Evolutionary conservation across 208 protist species (phyloP).

Genomic region (Leishmania aethiopica): DNA sequence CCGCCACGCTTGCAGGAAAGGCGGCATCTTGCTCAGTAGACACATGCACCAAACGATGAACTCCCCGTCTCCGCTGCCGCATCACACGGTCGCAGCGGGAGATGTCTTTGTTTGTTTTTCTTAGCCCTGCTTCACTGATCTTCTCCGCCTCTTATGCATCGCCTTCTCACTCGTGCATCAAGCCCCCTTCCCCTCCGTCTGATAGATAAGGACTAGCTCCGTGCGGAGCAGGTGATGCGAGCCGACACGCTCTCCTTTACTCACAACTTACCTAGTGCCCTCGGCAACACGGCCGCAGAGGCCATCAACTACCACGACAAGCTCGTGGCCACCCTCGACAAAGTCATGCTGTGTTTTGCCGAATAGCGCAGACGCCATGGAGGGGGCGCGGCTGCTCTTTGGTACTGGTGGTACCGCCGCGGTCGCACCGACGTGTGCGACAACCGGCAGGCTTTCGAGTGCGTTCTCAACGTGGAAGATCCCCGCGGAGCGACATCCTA

Average conservation of each 20-base stretch:
- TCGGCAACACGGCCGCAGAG: conserved; percentile 9
- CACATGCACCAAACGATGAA: neutral
- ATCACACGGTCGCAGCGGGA: neutral
- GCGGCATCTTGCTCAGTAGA: neutral
- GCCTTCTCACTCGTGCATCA: neutral
- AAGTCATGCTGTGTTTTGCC: conserved; percentile 2
- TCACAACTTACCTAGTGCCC: conserved; percentile 2
- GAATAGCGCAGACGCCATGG: conserved; percentile 3
- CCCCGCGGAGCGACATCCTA: neutral
- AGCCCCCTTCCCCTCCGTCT: neutral
- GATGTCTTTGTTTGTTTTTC: neutral
- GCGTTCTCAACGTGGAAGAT: conserved; percentile 1
- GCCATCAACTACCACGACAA: conserved; percentile 9
- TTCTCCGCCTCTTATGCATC: neutral
- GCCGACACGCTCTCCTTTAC: neutral
- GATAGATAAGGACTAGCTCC: neutral
- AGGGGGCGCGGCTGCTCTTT: neutral
- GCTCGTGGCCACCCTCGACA: conserved; percentile 7
- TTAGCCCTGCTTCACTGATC: neutral
- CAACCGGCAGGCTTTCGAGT: neutral
- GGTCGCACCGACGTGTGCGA: neutral
- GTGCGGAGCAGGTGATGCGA: neutral
- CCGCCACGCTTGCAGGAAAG: neutral
- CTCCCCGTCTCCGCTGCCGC: neutral
- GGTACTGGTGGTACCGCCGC: neutral